Percentiles rank a stretch among this genome's conserved stretches.
phyloP scores from a whole-genome alignment of 495 filamentous ascomycete species.

The Neurospora intermedia region DNA sequence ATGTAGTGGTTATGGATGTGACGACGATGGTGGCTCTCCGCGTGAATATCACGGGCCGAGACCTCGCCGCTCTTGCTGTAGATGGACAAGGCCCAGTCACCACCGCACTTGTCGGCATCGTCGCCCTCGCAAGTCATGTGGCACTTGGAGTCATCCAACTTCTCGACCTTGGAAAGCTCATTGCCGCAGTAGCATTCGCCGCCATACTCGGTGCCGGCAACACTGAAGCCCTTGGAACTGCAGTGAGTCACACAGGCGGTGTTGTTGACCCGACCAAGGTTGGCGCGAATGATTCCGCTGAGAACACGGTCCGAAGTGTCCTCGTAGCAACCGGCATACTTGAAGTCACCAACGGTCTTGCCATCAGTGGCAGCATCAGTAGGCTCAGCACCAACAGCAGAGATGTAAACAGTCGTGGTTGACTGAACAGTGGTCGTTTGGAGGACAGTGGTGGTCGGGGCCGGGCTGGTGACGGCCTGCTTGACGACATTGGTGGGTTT shows the following conservation, averaged over 20 bases:
- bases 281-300: conserved; percentile 30
- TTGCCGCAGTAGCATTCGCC: conserved; percentile 58
- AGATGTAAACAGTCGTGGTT: conserved; percentile 43
- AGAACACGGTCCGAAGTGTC: conserved; percentile 25
- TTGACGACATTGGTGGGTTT: neutral
- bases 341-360: conserved; percentile 16
- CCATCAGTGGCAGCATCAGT: conserved; percentile 5
- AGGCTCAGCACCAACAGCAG: conserved; percentile 10
- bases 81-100: conserved; percentile 29
- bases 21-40: conserved; percentile 3
- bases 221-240: conserved; percentile 35
- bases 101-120: conserved; percentile 34
- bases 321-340: conserved; percentile 26
- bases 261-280: conserved; percentile 42
- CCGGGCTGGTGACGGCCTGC: conserved; percentile 7
- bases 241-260: conserved; percentile 50
- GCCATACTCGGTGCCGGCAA: conserved; percentile 56
- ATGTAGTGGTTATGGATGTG: conserved; percentile 17
- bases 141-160: conserved; percentile 34
- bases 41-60: neutral
- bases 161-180: conserved; percentile 23
- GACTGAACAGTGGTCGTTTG: conserved; percentile 27
- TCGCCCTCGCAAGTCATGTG: conserved; percentile 36
- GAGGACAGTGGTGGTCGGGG: conserved; percentile 25
- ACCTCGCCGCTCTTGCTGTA: conserved; percentile 25